Evolutionary conservation across 345 rosid species (phyloP).

Genomic region (Chamaenerion angustifolium): DNA sequence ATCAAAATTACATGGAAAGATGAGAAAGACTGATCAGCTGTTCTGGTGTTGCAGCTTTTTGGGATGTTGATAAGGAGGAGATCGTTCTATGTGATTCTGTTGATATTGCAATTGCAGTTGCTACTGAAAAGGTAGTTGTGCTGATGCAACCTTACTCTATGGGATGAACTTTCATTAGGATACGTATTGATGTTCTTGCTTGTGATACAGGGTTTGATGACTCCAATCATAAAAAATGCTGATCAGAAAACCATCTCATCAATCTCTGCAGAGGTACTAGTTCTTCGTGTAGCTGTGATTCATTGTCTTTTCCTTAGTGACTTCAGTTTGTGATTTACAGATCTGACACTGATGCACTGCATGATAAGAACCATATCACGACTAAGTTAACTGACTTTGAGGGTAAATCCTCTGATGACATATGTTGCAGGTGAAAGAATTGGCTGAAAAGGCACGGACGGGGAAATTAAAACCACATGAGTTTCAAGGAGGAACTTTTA

Average conservation of each 20-base stretch:
- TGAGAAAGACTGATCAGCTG: no score
- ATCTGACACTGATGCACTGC: neutral
- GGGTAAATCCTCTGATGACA: neutral
- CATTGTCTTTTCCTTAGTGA: no score
- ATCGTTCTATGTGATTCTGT: slow-evolving; percentile 48
- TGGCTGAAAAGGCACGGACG: slow-evolving; percentile 82
- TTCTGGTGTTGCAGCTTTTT: slow-evolving; percentile 40
- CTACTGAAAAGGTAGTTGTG: slow-evolving; percentile 78
- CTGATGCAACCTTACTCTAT: neutral
- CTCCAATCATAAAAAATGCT: slow-evolving; percentile 81
- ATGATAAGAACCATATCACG: neutral
- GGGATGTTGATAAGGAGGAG: slow-evolving; percentile 69
- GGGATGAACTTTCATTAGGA: no score
- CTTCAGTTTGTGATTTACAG: no score
- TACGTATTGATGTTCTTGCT: neutral
- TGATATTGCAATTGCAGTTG: slow-evolving; percentile 94
- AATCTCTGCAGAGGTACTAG: slow-evolving; percentile 66
- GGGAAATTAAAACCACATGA: slow-evolving; percentile 89
- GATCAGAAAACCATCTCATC: slow-evolving; percentile 87
- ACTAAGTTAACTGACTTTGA: neutral
- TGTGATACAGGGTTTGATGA: slow-evolving; percentile 75
- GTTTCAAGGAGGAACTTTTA: slow-evolving; percentile 97
- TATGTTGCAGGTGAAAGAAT: slow-evolving; percentile 61
- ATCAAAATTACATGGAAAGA: no score
- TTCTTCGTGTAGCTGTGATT: neutral